A percentile compares a stretch with the other conserved stretches of the same genome.
Conservation (phyloP, 73 alveolate genomes). For the Blepharisma stoltei region DNA sequence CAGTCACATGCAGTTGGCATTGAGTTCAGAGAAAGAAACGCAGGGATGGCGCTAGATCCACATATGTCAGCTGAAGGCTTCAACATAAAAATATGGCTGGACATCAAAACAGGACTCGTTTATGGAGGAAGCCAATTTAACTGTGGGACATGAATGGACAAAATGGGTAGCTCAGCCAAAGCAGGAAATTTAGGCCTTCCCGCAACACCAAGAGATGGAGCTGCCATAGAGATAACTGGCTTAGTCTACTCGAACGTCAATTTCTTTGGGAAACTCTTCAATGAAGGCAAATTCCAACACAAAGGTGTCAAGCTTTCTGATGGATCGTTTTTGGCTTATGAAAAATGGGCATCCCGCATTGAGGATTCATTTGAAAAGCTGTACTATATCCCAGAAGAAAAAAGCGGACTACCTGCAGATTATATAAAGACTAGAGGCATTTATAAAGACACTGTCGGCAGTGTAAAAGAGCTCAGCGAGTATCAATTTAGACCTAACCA, state of each 20-base stretch:
- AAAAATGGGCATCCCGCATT: slow-evolving; percentile 48
- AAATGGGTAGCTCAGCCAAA: slow-evolving; percentile 93
- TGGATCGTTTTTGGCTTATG: slow-evolving; percentile 76
- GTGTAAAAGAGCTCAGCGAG: slow-evolving; percentile 72
- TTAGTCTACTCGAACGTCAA: slow-evolving; percentile 65
- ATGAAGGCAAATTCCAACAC: slow-evolving; percentile 19
- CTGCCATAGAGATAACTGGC: slow-evolving; percentile 92
- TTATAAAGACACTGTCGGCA: slow-evolving; percentile 60
- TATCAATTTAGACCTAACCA: slow-evolving; percentile 89
- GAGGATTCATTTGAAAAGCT: too few species aligned
- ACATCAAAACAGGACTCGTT: slow-evolving; percentile 84
- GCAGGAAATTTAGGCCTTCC: slow-evolving; percentile 93
- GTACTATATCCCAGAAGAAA: too few species aligned
- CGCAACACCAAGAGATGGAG: slow-evolving; percentile 98
- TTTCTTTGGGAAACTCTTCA: slow-evolving; percentile 44
- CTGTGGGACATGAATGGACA: slow-evolving; percentile 99
- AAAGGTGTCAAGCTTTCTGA: slow-evolving; percentile 50
- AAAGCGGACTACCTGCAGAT: too few species aligned
- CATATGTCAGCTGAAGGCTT: slow-evolving; percentile 92
- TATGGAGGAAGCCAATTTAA: slow-evolving; percentile 92
- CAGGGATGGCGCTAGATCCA: slow-evolving; percentile 86
- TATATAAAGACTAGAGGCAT: neutral
- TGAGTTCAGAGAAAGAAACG: slow-evolving; percentile 93
- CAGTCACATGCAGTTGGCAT: slow-evolving; percentile 65
- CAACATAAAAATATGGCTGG: slow-evolving; percentile 74